Evolutionary conservation across 176 grass and related monocot species (phyloP).

Genomic region (Carex parvula): DNA sequence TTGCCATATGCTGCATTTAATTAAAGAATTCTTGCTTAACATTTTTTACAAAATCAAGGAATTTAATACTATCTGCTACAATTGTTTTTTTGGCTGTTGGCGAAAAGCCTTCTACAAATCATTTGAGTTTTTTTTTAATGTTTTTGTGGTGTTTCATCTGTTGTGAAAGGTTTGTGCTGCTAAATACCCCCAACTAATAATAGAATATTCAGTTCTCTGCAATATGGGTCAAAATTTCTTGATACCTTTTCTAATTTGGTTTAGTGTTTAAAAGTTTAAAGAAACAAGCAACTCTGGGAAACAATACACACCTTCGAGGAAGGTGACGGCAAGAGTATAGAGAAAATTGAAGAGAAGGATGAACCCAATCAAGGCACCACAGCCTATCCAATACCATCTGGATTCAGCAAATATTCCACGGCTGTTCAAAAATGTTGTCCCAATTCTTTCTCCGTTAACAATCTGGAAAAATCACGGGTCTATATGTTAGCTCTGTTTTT

Average conservation of each 20-base stretch:
- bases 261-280: neutral
- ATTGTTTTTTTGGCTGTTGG: too few relatives aligned
- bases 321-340: slow-evolving; percentile 62
- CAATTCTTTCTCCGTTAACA: slow-evolving; percentile 42
- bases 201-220: neutral
- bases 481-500: neutral
- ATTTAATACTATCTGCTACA: neutral
- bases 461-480: neutral
- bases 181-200: too few relatives aligned
- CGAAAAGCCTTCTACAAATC: neutral
- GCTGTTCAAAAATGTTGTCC: slow-evolving; percentile 46
- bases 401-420: slow-evolving; percentile 82
- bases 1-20: slow-evolving; percentile 62
- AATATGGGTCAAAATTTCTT: neutral
- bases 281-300: neutral
- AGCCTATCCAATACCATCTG: slow-evolving; percentile 92
- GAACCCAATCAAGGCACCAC: slow-evolving; percentile 71
- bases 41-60: neutral
- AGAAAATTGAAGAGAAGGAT: slow-evolving; percentile 74
- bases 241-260: neutral
- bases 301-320: slow-evolving; percentile 39
- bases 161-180: too few relatives aligned
- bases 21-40: neutral
- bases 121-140: too few relatives aligned
- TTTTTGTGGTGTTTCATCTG: neutral